phyloP scores from a whole-genome alignment of 2,329 filamentous ascomycete species.

The Mariannaea sp. region DNA sequence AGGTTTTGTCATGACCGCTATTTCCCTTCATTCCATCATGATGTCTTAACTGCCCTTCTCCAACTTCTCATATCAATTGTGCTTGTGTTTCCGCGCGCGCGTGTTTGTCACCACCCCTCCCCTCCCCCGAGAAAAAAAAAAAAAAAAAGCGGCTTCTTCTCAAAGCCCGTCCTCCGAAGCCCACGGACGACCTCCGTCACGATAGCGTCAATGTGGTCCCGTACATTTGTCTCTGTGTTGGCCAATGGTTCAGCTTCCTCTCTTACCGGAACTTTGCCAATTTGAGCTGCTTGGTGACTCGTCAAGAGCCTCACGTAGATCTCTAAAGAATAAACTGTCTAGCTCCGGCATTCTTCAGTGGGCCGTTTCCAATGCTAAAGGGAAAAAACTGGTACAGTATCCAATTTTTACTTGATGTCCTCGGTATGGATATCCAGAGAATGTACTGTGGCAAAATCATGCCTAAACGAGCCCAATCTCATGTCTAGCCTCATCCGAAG shows the following conservation, averaged over 20 bases:
- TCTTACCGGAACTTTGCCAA: conserved; percentile 3
- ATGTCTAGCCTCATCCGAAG: conserved; percentile 6
- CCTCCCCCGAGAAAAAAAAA: no score
- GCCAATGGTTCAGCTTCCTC: conserved; percentile 2
- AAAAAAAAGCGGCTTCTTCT: background rate
- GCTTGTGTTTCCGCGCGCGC: background rate
- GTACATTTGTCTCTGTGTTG: no score
- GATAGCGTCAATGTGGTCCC: background rate
- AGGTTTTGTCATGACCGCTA: background rate
- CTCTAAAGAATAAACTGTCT: background rate
- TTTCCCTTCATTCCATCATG: conserved; percentile 1
- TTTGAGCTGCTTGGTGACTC: conserved; percentile 1
- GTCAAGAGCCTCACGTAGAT: conserved; percentile 11
- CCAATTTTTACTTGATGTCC: background rate
- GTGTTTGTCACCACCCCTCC: no score
- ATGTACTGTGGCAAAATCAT: background rate
- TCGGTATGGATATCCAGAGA: background rate
- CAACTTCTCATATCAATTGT: background rate
- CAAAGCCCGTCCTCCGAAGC: background rate
- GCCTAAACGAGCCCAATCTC: background rate
- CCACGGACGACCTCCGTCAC: background rate
- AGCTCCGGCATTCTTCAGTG: conserved; percentile 14
- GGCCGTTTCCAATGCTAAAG: background rate
- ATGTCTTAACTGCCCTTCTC: background rate
- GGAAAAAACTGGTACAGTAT: background rate